These are phyloP conservation scores for Typha latifolia DNA, from an alignment of 176 grass and related monocot species.

Conservation along the genomic window DNA sequence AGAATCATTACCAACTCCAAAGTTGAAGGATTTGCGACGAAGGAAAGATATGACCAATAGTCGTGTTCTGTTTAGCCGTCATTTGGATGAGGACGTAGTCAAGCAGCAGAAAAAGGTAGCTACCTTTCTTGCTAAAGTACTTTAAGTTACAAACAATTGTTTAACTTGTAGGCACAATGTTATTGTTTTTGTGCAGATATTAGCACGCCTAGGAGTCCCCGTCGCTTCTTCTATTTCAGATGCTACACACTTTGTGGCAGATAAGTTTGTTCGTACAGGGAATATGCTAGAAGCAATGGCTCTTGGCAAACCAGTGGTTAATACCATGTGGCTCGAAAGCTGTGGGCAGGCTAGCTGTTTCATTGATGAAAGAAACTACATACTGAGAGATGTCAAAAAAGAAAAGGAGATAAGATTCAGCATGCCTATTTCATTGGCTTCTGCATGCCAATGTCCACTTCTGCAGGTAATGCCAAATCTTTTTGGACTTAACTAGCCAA, in stretches of 20 bases:
- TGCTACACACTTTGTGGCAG: constrained; percentile 80
- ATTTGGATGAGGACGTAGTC: constrained; percentile 55
- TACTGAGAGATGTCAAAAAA: constrained; percentile 81
- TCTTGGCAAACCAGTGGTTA: constrained; percentile 64
- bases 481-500: constrained; percentile 9
- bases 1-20: constrained; percentile 28
- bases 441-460: constrained; percentile 36
- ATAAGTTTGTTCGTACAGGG: constrained; percentile 78
- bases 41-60: constrained; percentile 42
- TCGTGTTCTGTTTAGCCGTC: constrained; percentile 69
- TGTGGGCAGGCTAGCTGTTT: constrained; percentile 55
- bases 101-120: constrained; percentile 76
- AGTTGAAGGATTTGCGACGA: constrained; percentile 29
- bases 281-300: constrained; percentile 94
- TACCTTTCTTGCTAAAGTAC: not conserved
- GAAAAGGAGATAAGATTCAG: constrained; percentile 75
- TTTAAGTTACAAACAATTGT: not conserved
- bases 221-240: constrained; percentile 43
- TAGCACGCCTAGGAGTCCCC: constrained; percentile 43
- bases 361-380: constrained; percentile 71
- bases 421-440: constrained; percentile 54
- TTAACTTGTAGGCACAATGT: not conserved
- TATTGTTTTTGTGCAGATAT: constrained; percentile 43
- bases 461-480: constrained; percentile 45
- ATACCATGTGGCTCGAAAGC: constrained; percentile 68